Conservation (phyloP, 73 alveolate species). For the Breviolum minutum region DNA sequence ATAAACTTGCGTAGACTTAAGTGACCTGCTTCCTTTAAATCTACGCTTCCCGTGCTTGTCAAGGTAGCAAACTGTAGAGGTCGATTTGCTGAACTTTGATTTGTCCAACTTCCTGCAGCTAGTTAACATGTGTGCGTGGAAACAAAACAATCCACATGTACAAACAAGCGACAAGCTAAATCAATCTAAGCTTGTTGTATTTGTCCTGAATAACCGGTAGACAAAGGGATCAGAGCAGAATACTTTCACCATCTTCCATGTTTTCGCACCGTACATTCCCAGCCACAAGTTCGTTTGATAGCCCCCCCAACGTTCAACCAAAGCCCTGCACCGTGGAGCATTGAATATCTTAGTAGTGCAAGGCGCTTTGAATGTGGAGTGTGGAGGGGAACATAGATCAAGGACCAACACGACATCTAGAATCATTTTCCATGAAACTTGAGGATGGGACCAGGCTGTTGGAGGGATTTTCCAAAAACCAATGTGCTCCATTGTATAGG, state of each 20-base stretch:
- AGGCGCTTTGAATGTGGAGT: not conserved
- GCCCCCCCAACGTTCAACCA: not conserved
- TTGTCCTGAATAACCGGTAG: not conserved
- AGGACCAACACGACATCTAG: not conserved
- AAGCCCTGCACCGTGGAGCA: not conserved
- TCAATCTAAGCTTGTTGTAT: not conserved
- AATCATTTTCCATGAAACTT: not conserved
- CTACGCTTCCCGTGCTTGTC: not conserved
- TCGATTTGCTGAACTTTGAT: not conserved
- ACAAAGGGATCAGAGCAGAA: not conserved
- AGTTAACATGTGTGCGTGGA: not conserved
- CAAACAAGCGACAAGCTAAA: not conserved
- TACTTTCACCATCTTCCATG: not conserved
- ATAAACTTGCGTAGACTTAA: not conserved
- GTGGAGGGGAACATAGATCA: not conserved
- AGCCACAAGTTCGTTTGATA: not conserved
- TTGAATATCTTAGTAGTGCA: not conserved
- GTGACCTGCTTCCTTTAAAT: not conserved
- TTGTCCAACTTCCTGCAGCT: slow-evolving; percentile 1
- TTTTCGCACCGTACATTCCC: not conserved
- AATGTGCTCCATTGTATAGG: not conserved
- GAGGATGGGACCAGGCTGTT: not conserved
- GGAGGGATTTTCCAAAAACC: not conserved
- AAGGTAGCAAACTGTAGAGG: not conserved
- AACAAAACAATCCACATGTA: not conserved